Base-by-base conservation (phyloP, 1,139 yeast genomes). In the Debaryomycetaceae sp. region DNA sequence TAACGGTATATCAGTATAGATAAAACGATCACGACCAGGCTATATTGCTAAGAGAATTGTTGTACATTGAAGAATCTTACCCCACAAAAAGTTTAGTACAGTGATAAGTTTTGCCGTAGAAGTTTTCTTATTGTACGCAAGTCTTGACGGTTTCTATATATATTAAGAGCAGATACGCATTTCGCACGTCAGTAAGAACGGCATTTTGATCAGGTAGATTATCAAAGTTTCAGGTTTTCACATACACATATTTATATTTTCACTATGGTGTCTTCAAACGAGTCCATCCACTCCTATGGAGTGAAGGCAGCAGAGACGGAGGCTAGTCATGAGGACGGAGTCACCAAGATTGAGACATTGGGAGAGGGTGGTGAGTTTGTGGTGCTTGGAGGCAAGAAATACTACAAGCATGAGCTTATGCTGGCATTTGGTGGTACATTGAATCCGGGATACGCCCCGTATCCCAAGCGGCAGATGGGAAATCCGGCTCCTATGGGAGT, bases 401-500 rank as follows among this genome's bases (percentile, higher is more conserved):
- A 53, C 54, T 57, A 62, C 44, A 51, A 48, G 14, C 60, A 57
- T 43, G 71, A 66, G 46, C 60, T 66, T 53, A 57, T 61, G 65
- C 44, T 48, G 8, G 72, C 71, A 5, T 51, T 65, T 42, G 69
- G 68, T 35, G 68, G 66, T 60, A 55, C 68, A 6, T 65, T 72
- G 54, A 69, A 66, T 45, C 72, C 71, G 2, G 76, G 71, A 38
- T 57, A 60, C 34, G 43, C 71, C 0, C 73, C 76, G 5, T 63
- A 58, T 42, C 72, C 76, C 23, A 52, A 49, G 23, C 58, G 66
- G 42, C 53, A 66, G 42, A 63, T 73, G 47, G 86, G 77, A 34
- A 81, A 83, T 54, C 84, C 87, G 1, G 78, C 81, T 24, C 86
- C 88, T 4, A 63, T 81, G 48, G 87, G 87, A 1, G 68, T 81